Evolutionary conservation across 768 basidiomycete genomes (phyloP).

Genomic region (Suillus fuscotomentosus): DNA sequence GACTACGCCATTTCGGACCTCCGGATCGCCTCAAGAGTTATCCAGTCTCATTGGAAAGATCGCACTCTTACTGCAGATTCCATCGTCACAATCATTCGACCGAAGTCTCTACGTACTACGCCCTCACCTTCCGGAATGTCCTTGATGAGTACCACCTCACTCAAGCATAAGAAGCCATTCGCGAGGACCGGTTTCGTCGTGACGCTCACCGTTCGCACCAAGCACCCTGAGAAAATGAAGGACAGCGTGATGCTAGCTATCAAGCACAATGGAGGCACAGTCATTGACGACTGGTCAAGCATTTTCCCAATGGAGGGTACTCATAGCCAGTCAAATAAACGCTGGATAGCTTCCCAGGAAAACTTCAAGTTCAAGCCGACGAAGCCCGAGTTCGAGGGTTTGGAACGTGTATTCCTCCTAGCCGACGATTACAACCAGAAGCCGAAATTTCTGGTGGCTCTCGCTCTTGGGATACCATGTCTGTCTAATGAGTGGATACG

Average conservation of each 20-base stretch:
- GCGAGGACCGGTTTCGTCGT: conserved; percentile 58
- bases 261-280: conserved; percentile 48
- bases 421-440: conserved; percentile 68
- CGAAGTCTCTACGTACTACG: conserved; percentile 32
- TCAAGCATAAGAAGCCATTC: conserved; percentile 37
- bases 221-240: conserved; percentile 39
- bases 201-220: conserved; percentile 43
- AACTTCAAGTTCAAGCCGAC: conserved; percentile 45
- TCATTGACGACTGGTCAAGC: conserved; percentile 62
- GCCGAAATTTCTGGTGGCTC: conserved; percentile 76
- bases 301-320: conserved; percentile 58
- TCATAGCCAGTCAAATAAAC: conserved; percentile 39
- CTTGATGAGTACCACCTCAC: conserved; percentile 34
- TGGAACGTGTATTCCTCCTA: conserved; percentile 58
- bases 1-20: conserved; percentile 39
- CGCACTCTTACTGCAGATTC: conserved; percentile 42
- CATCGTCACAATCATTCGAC: conserved; percentile 43
- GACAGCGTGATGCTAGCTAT: conserved; percentile 43
- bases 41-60: conserved; percentile 52
- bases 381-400: conserved; percentile 32
- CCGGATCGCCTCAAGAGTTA: conserved; percentile 49
- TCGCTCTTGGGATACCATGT: conserved; percentile 87
- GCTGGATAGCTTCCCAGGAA: conserved; percentile 50
- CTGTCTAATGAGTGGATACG: conserved; percentile 58
- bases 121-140: conserved; percentile 53